Conservation (phyloP, 371 early-diverging fungal genomes). For the Apophysomyces ossiformis region DNA sequence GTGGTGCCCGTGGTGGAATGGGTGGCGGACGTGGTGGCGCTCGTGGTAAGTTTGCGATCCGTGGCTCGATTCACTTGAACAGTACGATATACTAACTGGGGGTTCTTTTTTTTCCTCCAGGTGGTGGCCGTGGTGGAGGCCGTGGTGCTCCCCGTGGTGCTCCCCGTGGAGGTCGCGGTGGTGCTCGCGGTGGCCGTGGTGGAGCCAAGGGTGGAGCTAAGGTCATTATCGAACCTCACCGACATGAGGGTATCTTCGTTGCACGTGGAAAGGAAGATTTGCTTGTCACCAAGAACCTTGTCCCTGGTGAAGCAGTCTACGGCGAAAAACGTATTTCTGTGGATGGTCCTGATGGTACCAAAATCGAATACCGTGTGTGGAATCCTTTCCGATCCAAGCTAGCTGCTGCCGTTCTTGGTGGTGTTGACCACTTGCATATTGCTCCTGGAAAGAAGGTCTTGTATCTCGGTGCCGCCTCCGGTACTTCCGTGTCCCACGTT, state of each 20-base stretch:
- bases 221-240: conserved; percentile 97
- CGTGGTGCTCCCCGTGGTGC: conserved; percentile 61
- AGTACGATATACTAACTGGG: too few species aligned
- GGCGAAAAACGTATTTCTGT: conserved; percentile 99
- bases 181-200: conserved; percentile 51
- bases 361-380: conserved; percentile 99
- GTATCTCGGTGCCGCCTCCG: conserved; percentile 99
- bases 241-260: conserved; percentile 97
- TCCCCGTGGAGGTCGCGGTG: conserved; percentile 52
- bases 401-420: conserved; percentile 99
- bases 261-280: conserved; percentile 99
- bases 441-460: conserved; percentile 98
- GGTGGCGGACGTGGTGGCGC: conserved; percentile 26
- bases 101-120: background rate
- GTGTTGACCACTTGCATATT: conserved; percentile 98
- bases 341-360: conserved; percentile 93
- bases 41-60: conserved; percentile 37
- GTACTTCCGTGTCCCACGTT: conserved; percentile 99
- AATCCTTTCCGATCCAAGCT: conserved; percentile 99
- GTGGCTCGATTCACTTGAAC: too few species aligned
- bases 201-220: conserved; percentile 77
- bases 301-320: conserved; percentile 98
- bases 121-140: conserved; percentile 51
- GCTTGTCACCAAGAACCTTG: conserved; percentile 98
- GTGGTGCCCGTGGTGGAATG: conserved; percentile 40